phyloP scores from a whole-genome alignment of 1,284 basidiomycete genomes.

The Rhodotorula sp. region DNA sequence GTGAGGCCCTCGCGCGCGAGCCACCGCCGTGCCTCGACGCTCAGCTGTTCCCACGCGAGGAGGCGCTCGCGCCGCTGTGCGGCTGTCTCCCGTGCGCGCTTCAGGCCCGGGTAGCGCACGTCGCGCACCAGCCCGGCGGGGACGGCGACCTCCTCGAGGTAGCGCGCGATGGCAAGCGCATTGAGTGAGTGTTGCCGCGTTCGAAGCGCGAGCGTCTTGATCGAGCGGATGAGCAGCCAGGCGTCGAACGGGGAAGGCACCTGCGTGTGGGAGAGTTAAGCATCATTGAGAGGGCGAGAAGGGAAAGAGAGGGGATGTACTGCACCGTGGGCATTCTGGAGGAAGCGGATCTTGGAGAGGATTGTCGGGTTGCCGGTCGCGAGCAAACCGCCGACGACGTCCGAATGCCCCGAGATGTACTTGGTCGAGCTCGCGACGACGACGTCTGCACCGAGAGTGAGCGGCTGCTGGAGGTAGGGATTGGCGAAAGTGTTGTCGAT shows the following conservation, averaged over 20 bases:
- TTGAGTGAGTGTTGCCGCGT: constrained; percentile 85
- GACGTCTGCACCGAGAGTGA: constrained; percentile 79
- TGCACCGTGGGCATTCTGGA: constrained; percentile 72
- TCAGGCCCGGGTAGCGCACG: constrained; percentile 85
- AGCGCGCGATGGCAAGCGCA: constrained; percentile 73
- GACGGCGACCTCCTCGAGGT: constrained; percentile 58
- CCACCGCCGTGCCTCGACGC: constrained; percentile 53
- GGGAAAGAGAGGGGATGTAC: neutral
- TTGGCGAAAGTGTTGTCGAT: constrained; percentile 67
- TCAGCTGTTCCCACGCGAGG: constrained; percentile 65
- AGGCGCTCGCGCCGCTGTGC: constrained; percentile 36
- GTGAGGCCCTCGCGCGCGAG: constrained; percentile 42
- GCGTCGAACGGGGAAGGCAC: constrained; percentile 80
- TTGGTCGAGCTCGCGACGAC: constrained; percentile 64
- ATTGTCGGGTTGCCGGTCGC: constrained; percentile 63
- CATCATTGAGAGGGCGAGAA: neutral
- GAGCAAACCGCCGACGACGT: constrained; percentile 72
- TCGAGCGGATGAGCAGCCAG: constrained; percentile 78
- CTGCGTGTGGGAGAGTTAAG: neutral
- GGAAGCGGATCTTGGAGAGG: constrained; percentile 70
- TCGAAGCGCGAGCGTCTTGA: constrained; percentile 80
- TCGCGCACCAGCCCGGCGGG: constrained; percentile 62
- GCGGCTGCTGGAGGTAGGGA: constrained; percentile 86
- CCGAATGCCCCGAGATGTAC: constrained; percentile 57
- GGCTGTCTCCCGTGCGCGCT: constrained; percentile 45